Percentiles rank a stretch among this genome's conserved stretches.
Conservation (phyloP, 2,329 filamentous ascomycete genomes). For the Alternaria brassicicola region DNA sequence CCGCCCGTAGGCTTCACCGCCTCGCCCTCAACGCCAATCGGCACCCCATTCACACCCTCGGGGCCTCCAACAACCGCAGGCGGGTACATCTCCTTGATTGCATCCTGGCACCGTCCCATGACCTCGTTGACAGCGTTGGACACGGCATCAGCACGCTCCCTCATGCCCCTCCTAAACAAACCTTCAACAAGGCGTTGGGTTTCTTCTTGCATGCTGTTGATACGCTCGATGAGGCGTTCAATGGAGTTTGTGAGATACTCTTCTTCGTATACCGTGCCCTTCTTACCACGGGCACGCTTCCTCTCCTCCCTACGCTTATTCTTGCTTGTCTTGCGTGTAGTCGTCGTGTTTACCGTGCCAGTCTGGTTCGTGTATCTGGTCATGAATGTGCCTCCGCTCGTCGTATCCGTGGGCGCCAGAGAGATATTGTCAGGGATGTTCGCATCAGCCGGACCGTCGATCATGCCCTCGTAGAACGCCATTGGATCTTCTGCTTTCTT, state of each 20-base stretch:
- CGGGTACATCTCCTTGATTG: conserved; percentile 63
- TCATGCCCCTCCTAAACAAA: conserved; percentile 80
- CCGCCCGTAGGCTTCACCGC: conserved; percentile 49
- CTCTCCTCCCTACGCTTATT: conserved; percentile 90
- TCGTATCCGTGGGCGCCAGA: conserved; percentile 83
- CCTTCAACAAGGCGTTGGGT: conserved; percentile 76
- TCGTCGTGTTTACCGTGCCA: conserved; percentile 73
- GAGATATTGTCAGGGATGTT: conserved; percentile 93
- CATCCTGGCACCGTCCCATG: conserved; percentile 68
- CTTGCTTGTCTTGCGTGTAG: conserved; percentile 81
- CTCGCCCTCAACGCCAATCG: conserved; percentile 19
- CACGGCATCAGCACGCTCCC: conserved; percentile 81
- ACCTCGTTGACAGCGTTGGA: conserved; percentile 78
- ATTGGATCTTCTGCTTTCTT: conserved; percentile 85
- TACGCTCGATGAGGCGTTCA: conserved; percentile 78
- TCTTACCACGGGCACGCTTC: conserved; percentile 91
- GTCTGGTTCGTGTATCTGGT: conserved; percentile 85
- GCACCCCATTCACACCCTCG: conserved; percentile 1
- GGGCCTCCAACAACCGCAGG: not conserved
- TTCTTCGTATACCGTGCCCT: conserved; percentile 97
- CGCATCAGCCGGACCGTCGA: conserved; percentile 43
- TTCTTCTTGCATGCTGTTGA: conserved; percentile 75
- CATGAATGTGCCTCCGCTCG: conserved; percentile 81
- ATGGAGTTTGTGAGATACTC: conserved; percentile 94
- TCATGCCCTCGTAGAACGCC: conserved; percentile 79